Base-by-base conservation (phyloP, 139 green algal genomes). In the Parachlorella kessleri region DNA sequence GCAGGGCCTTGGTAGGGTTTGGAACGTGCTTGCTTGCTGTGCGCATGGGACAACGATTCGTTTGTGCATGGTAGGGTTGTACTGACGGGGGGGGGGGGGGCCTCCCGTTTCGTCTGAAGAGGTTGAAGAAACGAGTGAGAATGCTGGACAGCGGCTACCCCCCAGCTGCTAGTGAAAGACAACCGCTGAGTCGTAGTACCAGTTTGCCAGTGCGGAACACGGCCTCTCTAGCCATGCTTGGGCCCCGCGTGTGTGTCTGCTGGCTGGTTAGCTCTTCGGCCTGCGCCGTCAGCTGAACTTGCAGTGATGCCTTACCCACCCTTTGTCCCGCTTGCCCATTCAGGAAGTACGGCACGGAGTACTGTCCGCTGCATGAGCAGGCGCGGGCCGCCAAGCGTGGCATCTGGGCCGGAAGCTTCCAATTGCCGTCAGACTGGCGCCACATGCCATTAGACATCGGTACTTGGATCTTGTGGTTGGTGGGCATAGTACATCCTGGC, bases 391-490 rank as follows among this genome's bases (percentile, higher is more conserved):
- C 79, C 0, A 64, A 83, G 10, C 65, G 68, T 33, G 93, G 93
- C 54, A 90, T 96, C 24, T 97, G 93, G 93, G 76, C 80, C 2
- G 92, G 92, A 18, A 39, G 67, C 32, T 96, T 96, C 71, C 40
- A 92, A 63, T 23, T 83, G 73, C 90, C 90, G 28, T 18, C 30
- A 6, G 91, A 97, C 76, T 84, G 91, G 8, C 38, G 72, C 2
- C 92, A 91, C 0, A 73, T 83, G 1, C 70, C 66, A 4, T 77
- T 79, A 0, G 48, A 83, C 4, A 54, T 63, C 36, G 93, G 93
- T 41, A 90, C 95, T 18, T 97, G 93, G 93, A 73, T 78, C 1
- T 91, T 91, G n/a, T n/a, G n/a, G n/a, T n/a, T n/a, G n/a, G n/a
- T n/a, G n/a, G n/a, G n/a, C n/a, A n/a, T n/a, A n/a, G n/a, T n/a